Evolutionary conservation across 495 filamentous ascomycete species (phyloP).

Genomic region (Ramalina peruviana): DNA sequence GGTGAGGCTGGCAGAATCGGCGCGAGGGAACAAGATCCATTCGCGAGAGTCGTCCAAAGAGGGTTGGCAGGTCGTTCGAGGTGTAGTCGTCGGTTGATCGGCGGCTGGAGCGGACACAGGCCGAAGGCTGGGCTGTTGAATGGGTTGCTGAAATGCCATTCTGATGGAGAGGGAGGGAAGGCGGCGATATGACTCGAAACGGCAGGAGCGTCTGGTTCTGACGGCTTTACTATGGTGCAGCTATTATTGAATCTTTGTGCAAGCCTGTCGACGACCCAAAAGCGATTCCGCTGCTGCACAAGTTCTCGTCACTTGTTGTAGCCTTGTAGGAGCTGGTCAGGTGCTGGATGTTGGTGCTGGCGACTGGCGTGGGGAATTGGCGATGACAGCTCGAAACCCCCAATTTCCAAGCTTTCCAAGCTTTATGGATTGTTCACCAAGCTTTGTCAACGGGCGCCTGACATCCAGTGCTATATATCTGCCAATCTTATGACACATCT

Average conservation of each 20-base stretch:
- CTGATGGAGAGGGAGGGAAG: slow-evolving; percentile 6
- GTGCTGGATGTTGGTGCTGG: no score
- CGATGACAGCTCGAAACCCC: no score
- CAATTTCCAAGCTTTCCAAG: no score
- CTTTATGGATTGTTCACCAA: no score
- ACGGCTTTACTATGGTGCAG: not conserved
- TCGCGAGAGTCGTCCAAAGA: slow-evolving; percentile 61
- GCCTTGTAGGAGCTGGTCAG: no score
- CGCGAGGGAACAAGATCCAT: slow-evolving; percentile 82
- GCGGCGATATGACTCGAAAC: not conserved
- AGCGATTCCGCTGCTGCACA: no score
- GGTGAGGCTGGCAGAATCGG: slow-evolving; percentile 46
- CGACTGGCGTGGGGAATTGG: no score
- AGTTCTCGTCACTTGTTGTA: no score
- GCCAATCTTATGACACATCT: no score
- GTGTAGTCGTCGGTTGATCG: slow-evolving; percentile 28
- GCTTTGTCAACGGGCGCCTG: no score
- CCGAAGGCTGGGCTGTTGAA: slow-evolving; percentile 45
- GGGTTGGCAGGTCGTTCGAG: slow-evolving; percentile 24
- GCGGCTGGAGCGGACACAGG: slow-evolving; percentile 38
- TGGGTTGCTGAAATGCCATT: slow-evolving; percentile 81
- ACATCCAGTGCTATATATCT: no score
- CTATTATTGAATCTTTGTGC: not conserved
- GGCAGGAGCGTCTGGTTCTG: not conserved
- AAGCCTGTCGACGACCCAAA: no score